Evolutionary conservation across 2,329 filamentous ascomycete genomes (phyloP).

Genomic region (Zalaria obscura): DNA sequence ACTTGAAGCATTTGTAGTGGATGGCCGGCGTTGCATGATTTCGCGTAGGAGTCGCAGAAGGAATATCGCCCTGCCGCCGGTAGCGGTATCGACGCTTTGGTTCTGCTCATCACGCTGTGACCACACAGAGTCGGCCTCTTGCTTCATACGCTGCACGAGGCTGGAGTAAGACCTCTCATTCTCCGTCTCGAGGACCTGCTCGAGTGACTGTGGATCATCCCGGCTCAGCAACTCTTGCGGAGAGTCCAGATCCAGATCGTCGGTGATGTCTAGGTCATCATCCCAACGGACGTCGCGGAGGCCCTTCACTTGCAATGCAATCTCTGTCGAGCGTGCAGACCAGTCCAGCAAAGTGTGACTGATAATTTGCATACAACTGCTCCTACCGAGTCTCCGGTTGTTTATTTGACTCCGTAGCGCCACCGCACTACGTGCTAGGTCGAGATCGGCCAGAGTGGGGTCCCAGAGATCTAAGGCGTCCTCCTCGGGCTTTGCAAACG

Average conservation of each 20-base stretch:
- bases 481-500: not conserved
- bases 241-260: constrained; percentile 49
- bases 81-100: constrained; percentile 22
- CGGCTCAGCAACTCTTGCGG: constrained; percentile 51
- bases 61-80: constrained; percentile 43
- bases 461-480: constrained; percentile 11
- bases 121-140: not conserved
- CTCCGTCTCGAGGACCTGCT: constrained; percentile 17
- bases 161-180: constrained; percentile 40
- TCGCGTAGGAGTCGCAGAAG: constrained; percentile 62
- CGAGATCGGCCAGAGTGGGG: constrained; percentile 11
- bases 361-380: constrained; percentile 48
- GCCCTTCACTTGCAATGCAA: constrained; percentile 47
- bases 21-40: constrained; percentile 51
- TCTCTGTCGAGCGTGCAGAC: constrained; percentile 57
- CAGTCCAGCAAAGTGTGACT: constrained; percentile 55
- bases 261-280: constrained; percentile 54
- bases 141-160: constrained; percentile 33
- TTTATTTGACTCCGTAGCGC: constrained; percentile 56
- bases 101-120: constrained; percentile 6
- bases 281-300: constrained; percentile 61
- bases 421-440: constrained; percentile 17
- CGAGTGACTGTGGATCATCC: constrained; percentile 53
- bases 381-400: constrained; percentile 57
- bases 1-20: constrained; percentile 2